Evolutionary conservation across 306 rosid species (phyloP).

Genomic region (Fragaria nilgerrensis): DNA sequence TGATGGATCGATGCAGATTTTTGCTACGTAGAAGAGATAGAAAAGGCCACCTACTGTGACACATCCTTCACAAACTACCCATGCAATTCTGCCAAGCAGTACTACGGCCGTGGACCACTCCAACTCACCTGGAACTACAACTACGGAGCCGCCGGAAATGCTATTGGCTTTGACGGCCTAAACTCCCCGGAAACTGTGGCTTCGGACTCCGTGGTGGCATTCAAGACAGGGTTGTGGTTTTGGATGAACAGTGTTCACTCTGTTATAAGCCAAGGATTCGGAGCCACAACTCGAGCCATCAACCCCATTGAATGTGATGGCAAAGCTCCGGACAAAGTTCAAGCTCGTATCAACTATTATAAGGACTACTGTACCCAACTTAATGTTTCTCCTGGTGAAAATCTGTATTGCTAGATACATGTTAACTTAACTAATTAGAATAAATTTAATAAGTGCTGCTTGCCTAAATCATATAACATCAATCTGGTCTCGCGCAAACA

Average conservation of each 20-base stretch:
- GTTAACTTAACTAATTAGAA: background rate
- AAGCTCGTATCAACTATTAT: background rate
- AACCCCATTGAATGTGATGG: slow-evolving; percentile 28
- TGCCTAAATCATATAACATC: background rate
- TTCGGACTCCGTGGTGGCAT: background rate
- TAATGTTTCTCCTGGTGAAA: background rate
- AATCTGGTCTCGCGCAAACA: background rate
- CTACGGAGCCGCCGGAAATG: slow-evolving; percentile 12
- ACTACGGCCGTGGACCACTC: slow-evolving; percentile 23
- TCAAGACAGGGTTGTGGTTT: slow-evolving; percentile 28
- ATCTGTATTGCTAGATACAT: background rate
- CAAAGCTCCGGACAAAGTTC: background rate
- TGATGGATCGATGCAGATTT: slow-evolving; percentile 15
- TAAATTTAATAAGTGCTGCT: background rate
- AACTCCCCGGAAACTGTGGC: slow-evolving; percentile 13
- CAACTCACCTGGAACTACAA: slow-evolving; percentile 24
- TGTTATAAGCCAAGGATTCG: slow-evolving; percentile 26
- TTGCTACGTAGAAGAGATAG: slow-evolving; percentile 16
- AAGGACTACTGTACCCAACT: background rate
- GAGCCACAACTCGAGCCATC: slow-evolving; percentile 28
- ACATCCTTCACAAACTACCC: background rate
- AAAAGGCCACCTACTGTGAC: background rate
- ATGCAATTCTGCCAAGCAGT: slow-evolving; percentile 20
- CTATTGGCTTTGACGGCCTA: slow-evolving; percentile 4
- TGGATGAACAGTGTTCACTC: slow-evolving; percentile 25